phyloP scores from a whole-genome alignment of 2,329 filamentous ascomycete species.

The Phaeosphaeriaceae sp. region DNA sequence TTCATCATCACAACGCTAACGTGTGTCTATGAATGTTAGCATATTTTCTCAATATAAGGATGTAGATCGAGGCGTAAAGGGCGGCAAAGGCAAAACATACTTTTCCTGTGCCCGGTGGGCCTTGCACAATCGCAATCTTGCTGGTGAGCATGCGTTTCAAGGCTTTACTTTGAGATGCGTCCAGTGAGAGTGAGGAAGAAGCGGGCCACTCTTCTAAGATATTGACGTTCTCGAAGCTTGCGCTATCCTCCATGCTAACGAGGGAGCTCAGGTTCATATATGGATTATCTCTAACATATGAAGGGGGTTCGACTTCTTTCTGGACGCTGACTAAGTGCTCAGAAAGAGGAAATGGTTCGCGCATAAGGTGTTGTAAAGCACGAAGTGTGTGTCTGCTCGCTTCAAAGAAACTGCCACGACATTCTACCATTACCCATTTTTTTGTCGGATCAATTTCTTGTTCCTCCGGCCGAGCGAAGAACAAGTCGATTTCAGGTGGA shows the following conservation, averaged over 20 bases:
- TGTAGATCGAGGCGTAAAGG: too few relatives aligned
- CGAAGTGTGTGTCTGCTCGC: constrained; percentile 73
- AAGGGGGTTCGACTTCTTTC: constrained; percentile 56
- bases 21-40: constrained; percentile 60
- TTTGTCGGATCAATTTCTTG: constrained; percentile 71
- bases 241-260: constrained; percentile 46
- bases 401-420: constrained; percentile 77
- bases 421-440: constrained; percentile 81
- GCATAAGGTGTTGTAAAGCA: constrained; percentile 70
- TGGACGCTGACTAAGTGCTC: constrained; percentile 65
- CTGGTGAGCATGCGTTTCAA: constrained; percentile 73
- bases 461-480: constrained; percentile 68
- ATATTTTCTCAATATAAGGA: too few relatives aligned
- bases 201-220: constrained; percentile 63
- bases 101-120: constrained; percentile 80
- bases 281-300: constrained; percentile 60
- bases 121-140: constrained; percentile 78
- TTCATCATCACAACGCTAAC: constrained; percentile 76
- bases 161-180: constrained; percentile 73
- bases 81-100: too few relatives aligned
- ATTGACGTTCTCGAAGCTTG: constrained; percentile 57
- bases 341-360: constrained; percentile 66
- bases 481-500: constrained; percentile 76
- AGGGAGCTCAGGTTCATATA: constrained; percentile 58
- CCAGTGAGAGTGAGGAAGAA: constrained; percentile 59